Conservation (phyloP, 768 basidiomycete species). For the Suillus paluster region DNA sequence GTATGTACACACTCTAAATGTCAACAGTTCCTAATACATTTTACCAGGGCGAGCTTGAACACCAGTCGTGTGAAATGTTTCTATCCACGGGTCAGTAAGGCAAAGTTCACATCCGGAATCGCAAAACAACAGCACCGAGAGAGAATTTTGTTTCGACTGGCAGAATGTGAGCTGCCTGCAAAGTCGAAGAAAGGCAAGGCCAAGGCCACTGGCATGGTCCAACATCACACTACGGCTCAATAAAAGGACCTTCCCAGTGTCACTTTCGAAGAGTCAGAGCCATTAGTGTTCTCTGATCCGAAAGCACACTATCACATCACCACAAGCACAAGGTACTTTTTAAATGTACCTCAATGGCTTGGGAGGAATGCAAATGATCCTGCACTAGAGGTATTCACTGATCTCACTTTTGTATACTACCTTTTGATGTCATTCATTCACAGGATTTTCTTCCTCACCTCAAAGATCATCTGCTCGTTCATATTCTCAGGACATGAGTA, state of each 20-base stretch:
- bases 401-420: no score
- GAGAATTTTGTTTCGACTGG: slow-evolving; percentile 1
- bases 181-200: slow-evolving; percentile 6
- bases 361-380: slow-evolving; percentile 13
- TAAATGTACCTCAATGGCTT: slow-evolving; percentile 14
- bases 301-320: slow-evolving; percentile 29
- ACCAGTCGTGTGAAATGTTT: slow-evolving; percentile 40
- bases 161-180: background rate
- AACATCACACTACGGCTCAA: background rate
- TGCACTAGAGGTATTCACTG: slow-evolving; percentile 21
- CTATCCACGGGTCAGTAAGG: slow-evolving; percentile 43
- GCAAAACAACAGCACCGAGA: slow-evolving; percentile 25
- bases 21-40: background rate
- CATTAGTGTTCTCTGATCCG: slow-evolving; percentile 1
- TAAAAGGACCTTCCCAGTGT: slow-evolving; percentile 6
- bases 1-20: slow-evolving; percentile 23
- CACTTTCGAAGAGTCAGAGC: slow-evolving; percentile 13
- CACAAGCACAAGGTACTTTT: background rate
- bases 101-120: slow-evolving; percentile 32
- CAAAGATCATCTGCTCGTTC: slow-evolving; percentile 24
- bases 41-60: slow-evolving; percentile 44
- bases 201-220: background rate
- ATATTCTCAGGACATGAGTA: slow-evolving; percentile 15
- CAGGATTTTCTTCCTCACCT: slow-evolving; percentile 27
- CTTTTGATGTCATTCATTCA: background rate